Evolutionary conservation across 441 rosid species (phyloP), one percentile per base, ranked within the genome.

Genomic region (Cnidoscolus chayamansa): DNA sequence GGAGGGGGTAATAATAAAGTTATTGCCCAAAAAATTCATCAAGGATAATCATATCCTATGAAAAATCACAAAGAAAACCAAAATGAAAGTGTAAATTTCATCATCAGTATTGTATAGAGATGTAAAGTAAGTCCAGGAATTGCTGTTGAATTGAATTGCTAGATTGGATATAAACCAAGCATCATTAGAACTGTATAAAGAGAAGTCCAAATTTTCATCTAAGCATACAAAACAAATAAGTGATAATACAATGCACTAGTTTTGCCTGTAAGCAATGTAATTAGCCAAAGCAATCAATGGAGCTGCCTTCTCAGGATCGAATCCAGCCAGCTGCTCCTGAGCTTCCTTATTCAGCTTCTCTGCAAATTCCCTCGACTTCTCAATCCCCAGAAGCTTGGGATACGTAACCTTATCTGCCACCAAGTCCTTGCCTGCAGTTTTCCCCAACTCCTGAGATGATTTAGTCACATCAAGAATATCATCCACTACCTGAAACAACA

Each of bases 211-310:
- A 9, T 17, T 60, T 60, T 60, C 45, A 60, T 32, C 45, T 32
- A 61, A 16, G 35, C 9, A 32, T 3, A n/a, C 6, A 31, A 50
- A 7, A 7, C 12, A 61, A 48, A 35, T 51, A 71, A 35, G 19
- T 72, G 61, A 37, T 32, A 68, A 2, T 25, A 68, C 51, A 54
- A n/a, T 8, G 30, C 25, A 58, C 79, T 70, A 93, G 19, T 86
- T 90, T 73, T 94, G 94, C 91, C 98, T 87, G 71, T 76, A 70
- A 57, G 97, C 96, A 75, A 94, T 94, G 73, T 88, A 94, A 84
- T 84, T 82, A 70, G 99, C 97, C 82, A 94, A 82, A 78, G 99
- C 97, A 80, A 89, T 72, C 85, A 94, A 79, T 40, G 98, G 98
- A 43, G 89, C 89, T 1, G 94, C 95, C 80, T 87, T 90, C 2